phyloP scores from a whole-genome alignment of 2,329 filamentous ascomycete species.

The Talaromyces amestolkiae region DNA sequence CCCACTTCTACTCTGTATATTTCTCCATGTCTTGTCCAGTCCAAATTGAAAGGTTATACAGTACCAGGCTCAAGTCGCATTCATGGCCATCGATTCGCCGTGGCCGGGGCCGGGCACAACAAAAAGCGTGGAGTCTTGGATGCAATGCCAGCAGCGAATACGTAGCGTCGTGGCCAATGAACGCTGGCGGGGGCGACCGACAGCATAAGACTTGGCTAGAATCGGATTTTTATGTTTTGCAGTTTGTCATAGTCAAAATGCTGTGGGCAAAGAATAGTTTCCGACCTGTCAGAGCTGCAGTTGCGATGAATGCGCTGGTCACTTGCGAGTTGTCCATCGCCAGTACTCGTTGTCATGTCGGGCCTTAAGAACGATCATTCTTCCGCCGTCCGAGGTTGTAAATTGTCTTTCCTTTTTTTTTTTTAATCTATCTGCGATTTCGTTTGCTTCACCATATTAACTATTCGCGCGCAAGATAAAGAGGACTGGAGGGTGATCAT shows the following conservation, averaged over 20 bases:
- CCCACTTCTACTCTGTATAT: neutral
- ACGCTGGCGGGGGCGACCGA: neutral
- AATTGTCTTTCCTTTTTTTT: neutral
- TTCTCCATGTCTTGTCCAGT: neutral
- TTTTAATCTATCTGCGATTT: neutral
- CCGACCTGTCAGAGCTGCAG: slow-evolving; percentile 19
- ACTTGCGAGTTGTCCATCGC: slow-evolving; percentile 19
- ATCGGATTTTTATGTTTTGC: neutral
- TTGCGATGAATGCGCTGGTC: slow-evolving; percentile 20
- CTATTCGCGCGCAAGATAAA: neutral
- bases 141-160: slow-evolving; percentile 8
- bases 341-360: slow-evolving; percentile 1
- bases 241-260: slow-evolving; percentile 3
- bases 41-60: neutral
- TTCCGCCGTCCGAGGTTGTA: neutral
- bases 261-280: neutral
- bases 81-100: neutral
- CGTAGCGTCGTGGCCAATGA: slow-evolving; percentile 5
- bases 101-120: neutral
- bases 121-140: slow-evolving; percentile 6
- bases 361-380: slow-evolving; percentile 8
- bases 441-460: neutral
- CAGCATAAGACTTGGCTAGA: neutral
- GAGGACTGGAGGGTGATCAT: neutral
- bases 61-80: neutral